Evolutionary conservation across 2,329 filamentous ascomycete genomes (phyloP).

Genomic region (Stemphylium beticola): DNA sequence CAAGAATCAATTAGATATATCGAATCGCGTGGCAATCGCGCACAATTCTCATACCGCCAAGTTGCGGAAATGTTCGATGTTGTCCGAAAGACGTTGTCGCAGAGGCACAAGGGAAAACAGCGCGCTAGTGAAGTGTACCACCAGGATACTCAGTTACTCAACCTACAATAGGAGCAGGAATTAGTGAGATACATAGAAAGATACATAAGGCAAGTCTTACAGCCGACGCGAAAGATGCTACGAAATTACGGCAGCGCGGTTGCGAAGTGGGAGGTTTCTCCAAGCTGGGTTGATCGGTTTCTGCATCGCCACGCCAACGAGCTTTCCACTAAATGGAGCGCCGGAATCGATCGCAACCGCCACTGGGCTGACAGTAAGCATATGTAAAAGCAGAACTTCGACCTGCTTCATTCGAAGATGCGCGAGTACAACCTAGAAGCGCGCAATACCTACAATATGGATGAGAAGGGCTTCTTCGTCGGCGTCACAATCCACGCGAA

Average conservation of each 20-base stretch:
- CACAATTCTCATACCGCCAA: neutral
- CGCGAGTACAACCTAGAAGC: slow-evolving; percentile 5
- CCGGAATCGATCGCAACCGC: slow-evolving; percentile 4
- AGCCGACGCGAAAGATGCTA: too few relatives aligned
- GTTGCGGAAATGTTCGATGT: neutral
- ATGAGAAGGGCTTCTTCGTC: slow-evolving; percentile 13
- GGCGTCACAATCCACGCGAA: slow-evolving; percentile 5
- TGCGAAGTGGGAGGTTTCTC: slow-evolving; percentile 5
- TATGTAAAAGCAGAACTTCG: slow-evolving; percentile 14
- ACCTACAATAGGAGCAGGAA: neutral
- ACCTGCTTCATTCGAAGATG: slow-evolving; percentile 13
- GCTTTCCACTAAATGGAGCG: slow-evolving; percentile 8
- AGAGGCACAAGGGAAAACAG: neutral
- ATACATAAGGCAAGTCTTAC: neutral
- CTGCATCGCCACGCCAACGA: slow-evolving; percentile 1
- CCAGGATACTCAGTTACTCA: neutral
- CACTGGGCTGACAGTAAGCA: slow-evolving; percentile 3
- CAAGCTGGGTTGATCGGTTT: slow-evolving; percentile 16
- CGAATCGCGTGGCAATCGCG: neutral
- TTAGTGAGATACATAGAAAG: neutral
- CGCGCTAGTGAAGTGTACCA: neutral
- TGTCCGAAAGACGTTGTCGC: neutral
- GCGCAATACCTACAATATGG: slow-evolving; percentile 19
- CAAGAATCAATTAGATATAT: neutral
- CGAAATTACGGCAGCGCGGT: too few relatives aligned